Base-by-base conservation (phyloP, 768 basidiomycete genomes). In the Strobilomyces echinocephalus region DNA sequence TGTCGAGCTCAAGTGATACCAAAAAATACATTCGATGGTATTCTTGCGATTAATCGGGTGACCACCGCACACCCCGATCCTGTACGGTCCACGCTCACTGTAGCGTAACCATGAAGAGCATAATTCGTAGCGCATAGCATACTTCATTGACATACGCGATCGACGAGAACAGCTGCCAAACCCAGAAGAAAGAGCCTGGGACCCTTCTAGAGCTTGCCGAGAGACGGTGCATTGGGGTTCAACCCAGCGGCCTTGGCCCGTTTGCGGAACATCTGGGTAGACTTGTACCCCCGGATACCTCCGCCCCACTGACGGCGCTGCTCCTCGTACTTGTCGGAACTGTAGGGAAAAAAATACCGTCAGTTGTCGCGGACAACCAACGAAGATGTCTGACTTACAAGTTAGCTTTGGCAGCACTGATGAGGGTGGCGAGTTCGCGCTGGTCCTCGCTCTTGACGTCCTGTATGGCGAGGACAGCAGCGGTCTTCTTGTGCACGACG, bases 401-500 rank as follows among this genome's bases (percentile, higher is more conserved):
- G 81, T 97, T 99, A 58, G 92, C 91, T 80, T 97, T 97, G 62
- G 92, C 84, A 56, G 95, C 94, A 63, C 84, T 87, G 68, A 97
- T 80, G 65, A 98, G 80, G 60, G 88, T 97, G 40, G 92, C 87
- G 50, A 97, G 87, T 57, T 97, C 95, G 57, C 89, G 85, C 69
- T 86, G 79, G 76, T 98, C 95, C 75, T 97, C 95, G 70, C 85
- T 88, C 76, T 83, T 85, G 66, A 99, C 95, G 21, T 99, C 95
- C 75, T 94, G 90, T 55, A 99, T 73, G 38, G 90, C 87, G 51
- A 97, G 75, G 49, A 95, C 88, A 49, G 95, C 87, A 43, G 94
- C 86, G 48, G 94, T 97, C 85, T 97, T 97, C 85, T 97, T 97
- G 83, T 97, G 91, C 38, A 95, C 92, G 57, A 97, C 93, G 8